A percentile compares a stretch with the other conserved stretches of the same genome.
Conservation (phyloP, 2,329 filamentous ascomycete genomes). For the Verticillium longisporum region DNA sequence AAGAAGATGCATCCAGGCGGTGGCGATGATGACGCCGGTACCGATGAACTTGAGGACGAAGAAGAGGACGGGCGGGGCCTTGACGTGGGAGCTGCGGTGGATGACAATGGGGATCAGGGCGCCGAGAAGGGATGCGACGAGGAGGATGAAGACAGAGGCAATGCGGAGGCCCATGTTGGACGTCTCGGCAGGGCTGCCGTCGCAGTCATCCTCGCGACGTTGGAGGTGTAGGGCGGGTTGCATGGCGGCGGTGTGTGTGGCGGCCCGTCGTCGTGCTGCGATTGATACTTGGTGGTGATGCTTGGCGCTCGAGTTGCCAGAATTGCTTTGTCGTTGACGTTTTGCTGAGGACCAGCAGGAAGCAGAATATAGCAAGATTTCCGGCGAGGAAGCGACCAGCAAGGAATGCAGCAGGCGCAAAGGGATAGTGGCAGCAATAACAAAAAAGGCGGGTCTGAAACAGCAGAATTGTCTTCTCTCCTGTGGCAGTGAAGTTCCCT, state of each 20-base stretch:
- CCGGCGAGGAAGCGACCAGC: background rate
- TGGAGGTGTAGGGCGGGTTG: slow-evolving; percentile 6
- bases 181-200: slow-evolving; percentile 57
- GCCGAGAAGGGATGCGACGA: slow-evolving; percentile 61
- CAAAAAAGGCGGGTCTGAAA: no score
- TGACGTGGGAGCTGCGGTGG: slow-evolving; percentile 49
- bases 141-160: slow-evolving; percentile 83
- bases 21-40: slow-evolving; percentile 87
- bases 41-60: slow-evolving; percentile 91
- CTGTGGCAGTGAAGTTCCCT: no score
- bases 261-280: background rate
- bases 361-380: no score
- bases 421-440: no score
- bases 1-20: slow-evolving; percentile 85
- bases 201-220: slow-evolving; percentile 39
- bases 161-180: slow-evolving; percentile 67
- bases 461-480: no score
- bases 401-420: background rate
- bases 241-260: background rate
- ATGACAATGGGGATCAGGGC: slow-evolving; percentile 71
- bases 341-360: no score
- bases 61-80: slow-evolving; percentile 66
- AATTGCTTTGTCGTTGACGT: background rate
- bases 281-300: background rate
- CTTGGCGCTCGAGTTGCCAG: background rate